Evolutionary conservation across 176 grass and related monocot species (phyloP), one percentile per base, ranked within the genome.

Genomic region (Oryza coarctata): DNA sequence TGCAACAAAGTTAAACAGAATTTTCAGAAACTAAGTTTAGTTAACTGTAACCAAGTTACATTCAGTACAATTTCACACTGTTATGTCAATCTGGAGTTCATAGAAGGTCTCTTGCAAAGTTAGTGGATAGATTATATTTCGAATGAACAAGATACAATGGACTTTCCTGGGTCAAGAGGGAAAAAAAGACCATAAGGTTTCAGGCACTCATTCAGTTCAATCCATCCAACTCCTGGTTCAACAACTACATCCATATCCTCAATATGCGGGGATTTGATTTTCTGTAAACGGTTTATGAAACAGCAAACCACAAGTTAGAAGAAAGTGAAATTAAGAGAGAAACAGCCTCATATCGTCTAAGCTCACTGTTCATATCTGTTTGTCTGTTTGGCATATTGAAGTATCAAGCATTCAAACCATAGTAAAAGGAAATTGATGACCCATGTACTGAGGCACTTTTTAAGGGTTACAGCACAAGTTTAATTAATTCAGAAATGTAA

Each of bases 221-320:
- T 98, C 96, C 96, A 98, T 87, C 96, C 96, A 82, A 95, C 70
- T 75, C 96, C 96, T 50, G 96, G 90, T 79, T 98, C 96, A 88
- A 98, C 90, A 73, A 98, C 87, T 31, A 91, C 93, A 85, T 98
- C 96, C 96, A 98, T 95, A 80, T 95, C 96, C 81, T 98, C 90
- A 34, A 93, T 81, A 93, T 98, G 80, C 47, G 95, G 62, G 22
- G 87, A 90, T 86, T 93, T 98, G 29, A 98, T 91, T 93, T 95
- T 90, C 96, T 98, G 90, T 33, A 22, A 68, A 75, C 20, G 69
- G 76, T 65, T 35, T 52, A 85, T 12, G 66, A 22, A 33, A 81
- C n/a, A 29, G 20, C 41, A 28, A 9, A 65, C n/a, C 18, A 45
- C 41, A 77, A 63, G 12, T 85, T 32, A 78, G 63, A 75, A 81